Evolutionary conservation across 441 rosid genomes (phyloP).

Genomic region (Lepidium campestre): DNA sequence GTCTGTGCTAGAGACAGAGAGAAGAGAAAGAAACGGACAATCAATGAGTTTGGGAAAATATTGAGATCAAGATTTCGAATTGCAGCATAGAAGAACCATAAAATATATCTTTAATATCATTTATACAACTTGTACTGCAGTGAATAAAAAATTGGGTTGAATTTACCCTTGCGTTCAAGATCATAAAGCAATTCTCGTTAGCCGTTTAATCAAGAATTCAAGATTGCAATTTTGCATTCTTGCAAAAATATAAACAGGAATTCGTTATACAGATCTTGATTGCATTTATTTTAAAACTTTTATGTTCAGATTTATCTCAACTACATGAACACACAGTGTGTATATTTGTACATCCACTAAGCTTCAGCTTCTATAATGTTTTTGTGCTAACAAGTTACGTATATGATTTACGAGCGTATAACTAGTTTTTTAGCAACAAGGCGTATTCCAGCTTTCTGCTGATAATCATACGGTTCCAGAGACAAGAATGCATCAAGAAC

Average conservation of each 20-base stretch:
- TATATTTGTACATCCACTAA: background rate
- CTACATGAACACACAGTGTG: background rate
- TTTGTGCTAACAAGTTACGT: background rate
- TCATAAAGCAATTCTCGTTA: background rate
- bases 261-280: background rate
- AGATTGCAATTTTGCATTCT: background rate
- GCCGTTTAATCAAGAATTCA: background rate
- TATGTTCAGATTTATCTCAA: background rate
- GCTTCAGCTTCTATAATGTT: background rate
- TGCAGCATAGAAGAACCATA: background rate
- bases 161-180: background rate
- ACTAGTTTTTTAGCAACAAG: conserved; percentile 58
- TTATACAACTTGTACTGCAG: no score
- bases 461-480: conserved; percentile 67
- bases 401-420: conserved; percentile 17
- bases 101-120: no score
- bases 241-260: background rate
- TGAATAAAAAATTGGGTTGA: no score
- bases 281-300: conserved; percentile 1
- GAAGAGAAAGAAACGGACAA: background rate
- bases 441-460: conserved; percentile 73
- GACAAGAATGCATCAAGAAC: conserved; percentile 55
- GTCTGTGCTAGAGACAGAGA: background rate
- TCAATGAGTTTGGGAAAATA: background rate
- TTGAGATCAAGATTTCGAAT: background rate